Percentiles rank a stretch among this genome's conserved stretches.
Conservation (phyloP, 495 filamentous ascomycete genomes). For the Pyronema omphalodes region DNA sequence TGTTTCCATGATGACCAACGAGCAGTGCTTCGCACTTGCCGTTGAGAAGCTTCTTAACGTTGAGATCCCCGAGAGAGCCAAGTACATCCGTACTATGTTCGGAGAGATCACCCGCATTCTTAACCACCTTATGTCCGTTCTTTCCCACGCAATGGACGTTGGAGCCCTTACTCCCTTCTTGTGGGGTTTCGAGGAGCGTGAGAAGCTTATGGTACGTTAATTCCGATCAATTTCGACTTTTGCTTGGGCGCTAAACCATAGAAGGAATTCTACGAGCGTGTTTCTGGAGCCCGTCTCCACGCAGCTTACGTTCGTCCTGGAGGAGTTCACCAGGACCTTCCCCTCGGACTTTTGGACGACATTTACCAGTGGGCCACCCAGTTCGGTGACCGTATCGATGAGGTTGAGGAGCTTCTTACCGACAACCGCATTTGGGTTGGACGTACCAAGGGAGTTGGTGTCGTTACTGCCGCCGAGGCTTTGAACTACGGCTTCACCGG, state of each 20-base stretch:
- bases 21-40: constrained; percentile 88
- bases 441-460: constrained; percentile 76
- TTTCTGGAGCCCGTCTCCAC: constrained; percentile 93
- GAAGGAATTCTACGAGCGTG: constrained; percentile 99
- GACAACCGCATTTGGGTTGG: constrained; percentile 99
- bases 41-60: constrained; percentile 97
- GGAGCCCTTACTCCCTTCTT: constrained; percentile 95
- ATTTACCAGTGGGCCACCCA: constrained; percentile 99
- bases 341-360: constrained; percentile 87
- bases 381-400: constrained; percentile 97
- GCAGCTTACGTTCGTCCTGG: constrained; percentile 96
- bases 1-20: constrained; percentile 99
- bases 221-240: background rate
- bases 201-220: constrained; percentile 81
- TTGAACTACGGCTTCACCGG: constrained; percentile 91
- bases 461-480: constrained; percentile 78
- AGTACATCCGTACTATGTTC: constrained; percentile 93
- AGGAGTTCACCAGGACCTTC: constrained; percentile 89
- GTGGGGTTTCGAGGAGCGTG: constrained; percentile 99
- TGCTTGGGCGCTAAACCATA: background rate
- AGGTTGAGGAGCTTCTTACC: constrained; percentile 94
- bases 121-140: constrained; percentile 95
- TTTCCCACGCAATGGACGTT: constrained; percentile 99
- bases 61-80: constrained; percentile 87
- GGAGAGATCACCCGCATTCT: constrained; percentile 87